These are phyloP conservation scores for Melaleuca alternifolia DNA, from an alignment of 345 rosid species.

Conservation along the genomic window DNA sequence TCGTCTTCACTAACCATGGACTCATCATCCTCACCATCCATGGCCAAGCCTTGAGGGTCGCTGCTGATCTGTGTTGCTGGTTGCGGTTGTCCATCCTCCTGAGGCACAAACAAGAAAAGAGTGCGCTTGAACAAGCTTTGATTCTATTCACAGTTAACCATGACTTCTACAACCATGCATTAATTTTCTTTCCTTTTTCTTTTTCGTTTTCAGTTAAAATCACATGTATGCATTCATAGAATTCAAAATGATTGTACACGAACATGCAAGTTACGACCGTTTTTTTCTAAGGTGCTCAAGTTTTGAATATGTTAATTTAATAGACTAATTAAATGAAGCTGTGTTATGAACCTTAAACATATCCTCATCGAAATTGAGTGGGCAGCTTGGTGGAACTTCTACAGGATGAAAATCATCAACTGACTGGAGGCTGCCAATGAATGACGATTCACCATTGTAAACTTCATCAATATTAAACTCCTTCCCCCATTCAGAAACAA, in stretches of 20 bases:
- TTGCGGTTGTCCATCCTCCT: conserved; percentile 28
- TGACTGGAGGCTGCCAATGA: conserved; percentile 83
- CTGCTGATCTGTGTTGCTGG: conserved; percentile 9
- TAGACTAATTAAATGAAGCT: background rate
- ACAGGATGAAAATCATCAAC: conserved; percentile 53
- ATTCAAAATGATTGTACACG: background rate
- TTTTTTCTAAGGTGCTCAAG: background rate
- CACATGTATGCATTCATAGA: background rate
- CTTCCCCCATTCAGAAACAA: conserved; percentile 63
- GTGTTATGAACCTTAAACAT: conserved; percentile 60
- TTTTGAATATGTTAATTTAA: background rate
- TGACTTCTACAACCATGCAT: background rate
- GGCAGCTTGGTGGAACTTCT: conserved; percentile 63
- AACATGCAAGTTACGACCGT: background rate
- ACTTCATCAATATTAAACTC: conserved; percentile 82
- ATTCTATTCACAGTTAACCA: background rate
- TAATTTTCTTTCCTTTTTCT: background rate
- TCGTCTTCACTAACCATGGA: conserved; percentile 19
- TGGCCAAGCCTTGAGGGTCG: background rate
- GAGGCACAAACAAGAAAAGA: background rate
- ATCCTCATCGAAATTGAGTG: conserved; percentile 54
- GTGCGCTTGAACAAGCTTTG: background rate
- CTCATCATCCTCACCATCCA: background rate
- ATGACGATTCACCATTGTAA: conserved; percentile 67
- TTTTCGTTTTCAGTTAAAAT: background rate